phyloP scores from a whole-genome alignment of 257 asterid genomes.

The Rhazya stricta region DNA sequence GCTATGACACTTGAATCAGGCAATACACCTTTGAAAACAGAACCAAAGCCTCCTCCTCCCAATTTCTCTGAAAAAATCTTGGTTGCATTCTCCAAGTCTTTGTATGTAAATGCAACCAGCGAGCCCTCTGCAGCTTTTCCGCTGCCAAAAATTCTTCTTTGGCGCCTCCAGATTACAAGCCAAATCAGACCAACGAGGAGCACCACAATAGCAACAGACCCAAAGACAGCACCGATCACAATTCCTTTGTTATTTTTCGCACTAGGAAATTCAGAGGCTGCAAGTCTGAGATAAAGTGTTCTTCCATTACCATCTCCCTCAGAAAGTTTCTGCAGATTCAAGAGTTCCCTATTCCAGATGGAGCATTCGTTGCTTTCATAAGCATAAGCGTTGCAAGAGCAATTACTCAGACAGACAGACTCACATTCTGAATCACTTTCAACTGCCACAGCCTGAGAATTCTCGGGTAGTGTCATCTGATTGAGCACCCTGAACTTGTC shows the following conservation, averaged over 20 bases:
- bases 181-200: constrained; percentile 16
- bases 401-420: constrained; percentile 35
- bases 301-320: constrained; percentile 20
- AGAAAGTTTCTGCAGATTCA: constrained; percentile 20
- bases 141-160: constrained; percentile 9
- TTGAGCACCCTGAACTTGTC: constrained; percentile 20
- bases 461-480: constrained; percentile 19
- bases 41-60: constrained; percentile 53
- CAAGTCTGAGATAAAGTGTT: constrained; percentile 21
- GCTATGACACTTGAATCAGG: constrained; percentile 43
- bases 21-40: constrained; percentile 43
- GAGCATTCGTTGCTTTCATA: constrained; percentile 19
- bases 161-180: constrained; percentile 18
- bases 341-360: constrained; percentile 10
- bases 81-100: constrained; percentile 36
- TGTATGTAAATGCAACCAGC: constrained; percentile 30
- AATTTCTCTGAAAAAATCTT: constrained; percentile 41
- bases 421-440: constrained; percentile 29
- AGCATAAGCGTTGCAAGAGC: constrained; percentile 40
- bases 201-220: constrained; percentile 23
- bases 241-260: constrained; percentile 19
- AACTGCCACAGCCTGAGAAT: constrained; percentile 12
- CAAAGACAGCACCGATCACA: constrained; percentile 30
- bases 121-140: constrained; percentile 28
- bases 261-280: constrained; percentile 27